phyloP scores from a whole-genome alignment of 1,284 basidiomycete species.

The Trichosporon faecale region DNA sequence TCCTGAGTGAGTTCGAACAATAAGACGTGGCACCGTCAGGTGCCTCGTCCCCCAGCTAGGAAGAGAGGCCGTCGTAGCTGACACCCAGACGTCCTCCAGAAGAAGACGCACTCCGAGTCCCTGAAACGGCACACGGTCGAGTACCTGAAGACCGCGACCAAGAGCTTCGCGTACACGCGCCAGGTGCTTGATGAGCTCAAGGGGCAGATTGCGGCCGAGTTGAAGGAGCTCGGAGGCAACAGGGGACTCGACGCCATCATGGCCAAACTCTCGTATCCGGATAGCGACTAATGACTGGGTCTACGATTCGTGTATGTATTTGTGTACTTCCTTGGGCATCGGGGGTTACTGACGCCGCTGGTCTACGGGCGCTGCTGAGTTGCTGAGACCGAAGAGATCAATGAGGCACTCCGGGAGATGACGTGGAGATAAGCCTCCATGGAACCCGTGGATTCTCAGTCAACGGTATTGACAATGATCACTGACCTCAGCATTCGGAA shows the following conservation, averaged over 20 bases:
- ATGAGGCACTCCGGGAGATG: no score
- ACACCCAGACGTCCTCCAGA: slow-evolving; percentile 78
- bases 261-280: slow-evolving; percentile 23
- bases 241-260: slow-evolving; percentile 42
- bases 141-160: slow-evolving; percentile 68
- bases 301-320: neutral
- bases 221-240: slow-evolving; percentile 48
- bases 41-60: no score
- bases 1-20: slow-evolving; percentile 64
- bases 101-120: slow-evolving; percentile 73
- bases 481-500: neutral
- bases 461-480: neutral
- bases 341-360: no score
- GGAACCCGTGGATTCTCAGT: neutral
- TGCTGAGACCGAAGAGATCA: no score
- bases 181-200: slow-evolving; percentile 52
- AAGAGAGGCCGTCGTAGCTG: slow-evolving; percentile 4
- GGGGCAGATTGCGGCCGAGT: slow-evolving; percentile 44
- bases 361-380: no score
- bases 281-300: neutral
- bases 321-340: neutral
- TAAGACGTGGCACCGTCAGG: neutral
- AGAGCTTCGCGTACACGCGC: slow-evolving; percentile 72
- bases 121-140: slow-evolving; percentile 74
- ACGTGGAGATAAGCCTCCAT: no score